Base-by-base conservation (phyloP, 108 stramenopile genomes). In the Fragilariopsis cylindrus region DNA sequence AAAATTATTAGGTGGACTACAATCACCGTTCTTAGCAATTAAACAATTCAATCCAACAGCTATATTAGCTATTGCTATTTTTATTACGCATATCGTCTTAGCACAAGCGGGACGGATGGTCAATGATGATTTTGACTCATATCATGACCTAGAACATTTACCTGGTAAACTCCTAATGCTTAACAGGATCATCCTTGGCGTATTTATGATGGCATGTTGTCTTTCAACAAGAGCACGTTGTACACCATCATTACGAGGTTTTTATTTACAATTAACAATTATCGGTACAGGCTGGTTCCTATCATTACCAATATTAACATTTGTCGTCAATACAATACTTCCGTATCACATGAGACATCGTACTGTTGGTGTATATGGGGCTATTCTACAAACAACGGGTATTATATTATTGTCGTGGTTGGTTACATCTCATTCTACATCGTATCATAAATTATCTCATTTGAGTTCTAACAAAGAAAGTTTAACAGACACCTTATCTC, bases 41-140 rank as follows among this genome's bases (percentile, higher is more conserved):
- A 64, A 71, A 2, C 74, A 60, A 53, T 48, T 83, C 3, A 77
- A 77, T 47, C 79, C 88, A 44, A 72, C 81, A 16, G 78, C 78
- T 7, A 86, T 85, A 30, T 79, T 85, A 3, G 72, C 82, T 7
- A 72, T 87, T 7, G 82, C 79, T 8, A 81, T 91, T 9, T 74
- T 91, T 30, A 44, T 73, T 5, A 46, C 68, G 0, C 94, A 95
- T 81, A 72, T 83, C 6, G 72, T 79, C 15, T 68, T 95, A 46
- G 90, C 90, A 0, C 94, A 95, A 69, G 91, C 90, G 91, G 90
- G 91, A 43, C 73, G 94, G 8, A 91, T 81, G 13, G 91, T 87
- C 72, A 85, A 92, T 72, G 94, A 95, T 60, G 94, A 95, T 30
- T 95, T 95, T 82, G 92, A 95, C 72, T 86, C 88, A 19, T 92